Evolutionary conservation across 768 basidiomycete genomes (phyloP).

Genomic region (Clavulina sp.): DNA sequence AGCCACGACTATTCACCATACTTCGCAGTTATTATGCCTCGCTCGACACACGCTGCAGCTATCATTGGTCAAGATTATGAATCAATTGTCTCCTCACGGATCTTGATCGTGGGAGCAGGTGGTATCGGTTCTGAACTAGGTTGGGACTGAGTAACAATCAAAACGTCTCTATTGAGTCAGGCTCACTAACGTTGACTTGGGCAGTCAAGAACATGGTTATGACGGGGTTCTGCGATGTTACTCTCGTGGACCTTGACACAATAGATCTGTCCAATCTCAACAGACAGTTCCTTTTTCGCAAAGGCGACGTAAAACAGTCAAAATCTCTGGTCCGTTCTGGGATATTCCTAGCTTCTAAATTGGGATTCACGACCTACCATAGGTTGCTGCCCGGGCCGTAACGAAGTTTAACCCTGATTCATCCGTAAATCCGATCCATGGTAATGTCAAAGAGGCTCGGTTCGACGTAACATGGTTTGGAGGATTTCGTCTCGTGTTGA

Average conservation of each 20-base stretch:
- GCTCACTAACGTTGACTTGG: background rate
- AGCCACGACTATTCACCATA: too few relatives aligned
- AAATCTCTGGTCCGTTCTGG: slow-evolving; percentile 73
- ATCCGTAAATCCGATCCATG: slow-evolving; percentile 73
- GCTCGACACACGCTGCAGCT: slow-evolving; percentile 41
- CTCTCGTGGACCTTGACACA: slow-evolving; percentile 88
- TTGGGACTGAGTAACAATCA: slow-evolving; percentile 16
- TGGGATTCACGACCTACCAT: background rate
- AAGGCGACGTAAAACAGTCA: slow-evolving; percentile 93
- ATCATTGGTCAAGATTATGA: slow-evolving; percentile 66
- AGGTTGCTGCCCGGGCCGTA: slow-evolving; percentile 75
- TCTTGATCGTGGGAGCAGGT: slow-evolving; percentile 86
- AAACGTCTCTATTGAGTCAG: slow-evolving; percentile 3
- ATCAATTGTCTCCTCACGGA: slow-evolving; percentile 17
- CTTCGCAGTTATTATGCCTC: slow-evolving; percentile 10
- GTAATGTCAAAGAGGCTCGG: slow-evolving; percentile 84
- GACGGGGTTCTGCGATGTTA: slow-evolving; percentile 83
- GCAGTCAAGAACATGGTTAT: slow-evolving; percentile 91
- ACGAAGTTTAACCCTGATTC: slow-evolving; percentile 77
- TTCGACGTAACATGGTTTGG: slow-evolving; percentile 86
- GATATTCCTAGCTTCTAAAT: background rate
- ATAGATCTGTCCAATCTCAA: slow-evolving; percentile 97
- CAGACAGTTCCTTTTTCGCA: slow-evolving; percentile 88
- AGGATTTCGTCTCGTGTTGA: slow-evolving; percentile 80
- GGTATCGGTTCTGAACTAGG: slow-evolving; percentile 95